Evolutionary conservation across 2,329 filamentous ascomycete species (phyloP).

Genomic region (Aulographum hederae): DNA sequence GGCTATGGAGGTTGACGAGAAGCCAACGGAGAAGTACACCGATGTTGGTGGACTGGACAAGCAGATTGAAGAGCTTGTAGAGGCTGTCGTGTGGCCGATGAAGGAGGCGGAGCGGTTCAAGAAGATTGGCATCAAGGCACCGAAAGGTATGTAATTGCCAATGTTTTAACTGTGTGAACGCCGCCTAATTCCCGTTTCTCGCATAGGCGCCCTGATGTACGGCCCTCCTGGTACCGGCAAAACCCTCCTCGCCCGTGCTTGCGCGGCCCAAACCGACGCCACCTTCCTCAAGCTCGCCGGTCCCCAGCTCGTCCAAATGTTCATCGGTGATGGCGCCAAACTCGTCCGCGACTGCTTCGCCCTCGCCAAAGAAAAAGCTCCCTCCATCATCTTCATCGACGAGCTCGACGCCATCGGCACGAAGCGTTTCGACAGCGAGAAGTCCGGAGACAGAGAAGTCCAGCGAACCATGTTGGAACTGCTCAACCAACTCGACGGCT

Average conservation of each 20-base stretch:
- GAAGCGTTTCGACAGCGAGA: constrained; percentile 97
- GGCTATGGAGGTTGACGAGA: constrained; percentile 99
- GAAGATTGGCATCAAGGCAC: constrained; percentile 99
- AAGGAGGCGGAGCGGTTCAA: constrained; percentile 98
- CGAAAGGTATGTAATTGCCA: constrained; percentile 90
- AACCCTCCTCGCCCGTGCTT: constrained; percentile 83
- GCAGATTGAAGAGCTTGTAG: constrained; percentile 96
- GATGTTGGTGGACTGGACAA: constrained; percentile 96
- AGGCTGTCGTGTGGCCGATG: constrained; percentile 99
- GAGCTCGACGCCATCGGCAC: constrained; percentile 98
- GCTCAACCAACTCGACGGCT: constrained; percentile 94
- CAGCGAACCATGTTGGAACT: constrained; percentile 98
- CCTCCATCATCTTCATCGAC: constrained; percentile 98
- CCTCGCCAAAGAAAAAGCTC: constrained; percentile 94
- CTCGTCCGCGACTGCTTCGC: constrained; percentile 95
- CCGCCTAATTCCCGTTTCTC: constrained; percentile 7
- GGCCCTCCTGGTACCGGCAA: constrained; percentile 82
- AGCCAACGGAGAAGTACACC: constrained; percentile 96
- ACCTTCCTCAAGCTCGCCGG: constrained; percentile 98
- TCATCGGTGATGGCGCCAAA: constrained; percentile 96
- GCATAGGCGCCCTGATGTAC: constrained; percentile 86
- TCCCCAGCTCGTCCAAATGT: constrained; percentile 97
- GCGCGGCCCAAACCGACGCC: constrained; percentile 91
- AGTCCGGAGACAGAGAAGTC: constrained; percentile 92
- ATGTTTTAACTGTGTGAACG: constrained; percentile 5